phyloP scores from a whole-genome alignment of 805 yeast species.

The Spathaspora gorwiae region DNA sequence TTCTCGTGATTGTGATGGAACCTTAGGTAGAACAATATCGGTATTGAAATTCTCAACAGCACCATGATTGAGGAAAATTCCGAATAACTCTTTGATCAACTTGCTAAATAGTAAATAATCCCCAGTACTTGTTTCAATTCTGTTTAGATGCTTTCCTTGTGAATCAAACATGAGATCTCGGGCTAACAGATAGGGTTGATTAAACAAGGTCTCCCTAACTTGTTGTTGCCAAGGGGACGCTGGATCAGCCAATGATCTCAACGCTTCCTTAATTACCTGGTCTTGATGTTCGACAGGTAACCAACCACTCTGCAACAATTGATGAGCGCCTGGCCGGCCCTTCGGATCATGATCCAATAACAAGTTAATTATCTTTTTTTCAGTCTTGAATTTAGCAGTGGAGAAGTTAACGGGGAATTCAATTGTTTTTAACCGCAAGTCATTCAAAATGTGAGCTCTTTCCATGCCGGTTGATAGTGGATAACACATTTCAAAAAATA shows the following conservation, averaged over 20 bases:
- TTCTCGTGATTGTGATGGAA: constrained; percentile 59
- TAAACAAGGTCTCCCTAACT: constrained; percentile 79
- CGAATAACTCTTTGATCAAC: constrained; percentile 56
- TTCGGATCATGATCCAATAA: constrained; percentile 77
- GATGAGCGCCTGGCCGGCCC: constrained; percentile 74
- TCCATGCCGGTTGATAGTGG: constrained; percentile 91
- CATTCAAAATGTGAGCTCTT: constrained; percentile 66
- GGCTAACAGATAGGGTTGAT: constrained; percentile 81
- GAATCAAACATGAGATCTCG: constrained; percentile 79
- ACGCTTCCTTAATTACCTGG: constrained; percentile 80
- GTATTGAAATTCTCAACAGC: constrained; percentile 76
- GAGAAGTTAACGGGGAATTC: constrained; percentile 71
- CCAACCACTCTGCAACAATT: constrained; percentile 72
- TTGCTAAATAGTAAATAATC: constrained; percentile 57
- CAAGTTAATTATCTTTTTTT: constrained; percentile 60
- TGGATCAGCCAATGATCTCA: constrained; percentile 80
- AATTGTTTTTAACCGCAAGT: constrained; percentile 54
- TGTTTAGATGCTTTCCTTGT: constrained; percentile 5
- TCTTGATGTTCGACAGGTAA: constrained; percentile 89
- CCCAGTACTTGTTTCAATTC: constrained; percentile 10
- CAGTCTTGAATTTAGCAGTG: constrained; percentile 46
- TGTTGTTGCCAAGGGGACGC: constrained; percentile 93
- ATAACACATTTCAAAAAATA: constrained; percentile 92
- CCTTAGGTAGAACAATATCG: constrained; percentile 68
- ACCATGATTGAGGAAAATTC: constrained; percentile 74